These are phyloP conservation scores for Cercospora sesami DNA, from an alignment of 2,329 filamentous ascomycete genomes.

Conservation along the genomic window DNA sequence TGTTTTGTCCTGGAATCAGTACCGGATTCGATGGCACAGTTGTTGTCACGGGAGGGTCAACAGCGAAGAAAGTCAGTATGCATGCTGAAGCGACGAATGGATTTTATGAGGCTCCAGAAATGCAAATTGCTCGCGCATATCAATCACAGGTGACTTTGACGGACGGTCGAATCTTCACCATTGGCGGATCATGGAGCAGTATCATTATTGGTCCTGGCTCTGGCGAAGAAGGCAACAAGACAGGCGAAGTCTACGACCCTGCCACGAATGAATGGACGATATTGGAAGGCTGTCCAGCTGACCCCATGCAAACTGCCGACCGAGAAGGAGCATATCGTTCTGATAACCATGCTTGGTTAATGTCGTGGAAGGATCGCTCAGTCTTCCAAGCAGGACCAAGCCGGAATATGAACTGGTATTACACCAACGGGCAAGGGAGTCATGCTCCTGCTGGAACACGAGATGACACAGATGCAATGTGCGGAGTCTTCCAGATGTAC, in stretches of 20 bases:
- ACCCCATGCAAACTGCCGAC: constrained; percentile 38
- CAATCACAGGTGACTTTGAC: neutral
- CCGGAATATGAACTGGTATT: constrained; percentile 59
- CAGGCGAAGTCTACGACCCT: neutral
- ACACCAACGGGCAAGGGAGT: constrained; percentile 47
- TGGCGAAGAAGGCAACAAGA: neutral
- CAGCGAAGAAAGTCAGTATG: neutral
- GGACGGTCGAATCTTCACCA: neutral
- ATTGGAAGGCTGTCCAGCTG: neutral
- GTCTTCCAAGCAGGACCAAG: constrained; percentile 57
- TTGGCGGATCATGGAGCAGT: neutral
- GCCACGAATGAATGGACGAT: neutral
- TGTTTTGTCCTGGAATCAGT: neutral
- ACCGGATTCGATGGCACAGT: neutral
- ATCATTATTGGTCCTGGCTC: neutral
- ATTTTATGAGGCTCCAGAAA: neutral
- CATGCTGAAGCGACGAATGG: neutral
- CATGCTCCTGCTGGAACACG: constrained; percentile 47
- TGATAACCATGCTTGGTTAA: constrained; percentile 52
- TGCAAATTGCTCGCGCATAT: constrained; percentile 1
- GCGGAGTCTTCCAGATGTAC: constrained; percentile 58
- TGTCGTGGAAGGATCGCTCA: constrained; percentile 53
- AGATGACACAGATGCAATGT: constrained; percentile 55
- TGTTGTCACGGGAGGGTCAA: neutral
- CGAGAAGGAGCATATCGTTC: constrained; percentile 44